A percentile compares a stretch with the other conserved stretches of the same genome.
These are phyloP conservation scores for Aristolochia californica DNA, from an alignment of 164 flowering plant genomes.

Conservation along the genomic window DNA sequence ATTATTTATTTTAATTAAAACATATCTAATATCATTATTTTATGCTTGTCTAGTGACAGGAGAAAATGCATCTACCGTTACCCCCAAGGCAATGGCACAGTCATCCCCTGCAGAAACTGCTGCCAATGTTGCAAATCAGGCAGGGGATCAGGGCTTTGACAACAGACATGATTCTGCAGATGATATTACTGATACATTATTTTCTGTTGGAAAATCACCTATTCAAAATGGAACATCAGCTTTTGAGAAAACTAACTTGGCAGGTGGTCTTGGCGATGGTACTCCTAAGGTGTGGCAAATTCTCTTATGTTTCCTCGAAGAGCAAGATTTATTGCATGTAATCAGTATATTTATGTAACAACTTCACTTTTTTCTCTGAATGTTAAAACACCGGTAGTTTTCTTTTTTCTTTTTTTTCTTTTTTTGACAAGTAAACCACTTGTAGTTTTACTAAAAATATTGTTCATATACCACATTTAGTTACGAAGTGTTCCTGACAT, in stretches of 20 bases:
- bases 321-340: neutral
- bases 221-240: slow-evolving; percentile 31
- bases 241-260: slow-evolving; percentile 25
- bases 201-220: slow-evolving; percentile 59
- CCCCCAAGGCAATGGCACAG: slow-evolving; percentile 11
- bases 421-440: too few species aligned
- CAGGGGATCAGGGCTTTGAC: slow-evolving; percentile 16
- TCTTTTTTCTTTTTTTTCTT: too few species aligned
- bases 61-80: slow-evolving; percentile 13
- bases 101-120: slow-evolving; percentile 15
- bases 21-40: too few species aligned
- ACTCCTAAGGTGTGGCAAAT: slow-evolving; percentile 70
- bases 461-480: neutral
- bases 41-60: too few species aligned
- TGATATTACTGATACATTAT: slow-evolving; percentile 34
- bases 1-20: neutral
- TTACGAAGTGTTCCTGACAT: too few species aligned
- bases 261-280: slow-evolving; percentile 74
- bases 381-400: too few species aligned
- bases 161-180: slow-evolving; percentile 29
- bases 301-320: neutral
- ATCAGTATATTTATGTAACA: neutral
- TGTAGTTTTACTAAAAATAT: too few species aligned
- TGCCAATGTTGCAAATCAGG: slow-evolving; percentile 10
- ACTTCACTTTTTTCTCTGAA: too few species aligned